Conservation (phyloP, 2,329 filamentous ascomycete species). For the Rhytidhysteron rufulum region DNA sequence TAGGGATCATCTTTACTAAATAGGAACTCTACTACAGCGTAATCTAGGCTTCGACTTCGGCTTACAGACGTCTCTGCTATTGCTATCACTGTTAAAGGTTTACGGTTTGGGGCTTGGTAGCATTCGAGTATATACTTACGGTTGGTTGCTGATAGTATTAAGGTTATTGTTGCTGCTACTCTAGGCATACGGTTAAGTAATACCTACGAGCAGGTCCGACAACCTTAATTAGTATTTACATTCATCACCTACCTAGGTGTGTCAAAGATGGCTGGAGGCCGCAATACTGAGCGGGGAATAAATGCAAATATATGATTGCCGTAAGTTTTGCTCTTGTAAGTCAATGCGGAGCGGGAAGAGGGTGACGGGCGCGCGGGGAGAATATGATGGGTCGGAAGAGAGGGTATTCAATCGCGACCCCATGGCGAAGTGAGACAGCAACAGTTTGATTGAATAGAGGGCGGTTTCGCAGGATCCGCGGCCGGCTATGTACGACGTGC, state of each 20-base stretch:
- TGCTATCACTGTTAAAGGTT: conserved; percentile 55
- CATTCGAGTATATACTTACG: conserved; percentile 42
- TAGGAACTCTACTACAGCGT: conserved; percentile 95
- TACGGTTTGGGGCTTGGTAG: conserved; percentile 63
- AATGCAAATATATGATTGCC: conserved; percentile 10
- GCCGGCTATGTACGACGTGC: conserved; percentile 2
- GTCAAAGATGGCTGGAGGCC: conserved; percentile 28
- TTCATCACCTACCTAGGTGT: too few relatives aligned
- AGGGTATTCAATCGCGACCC: too few relatives aligned
- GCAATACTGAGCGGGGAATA: conserved; percentile 34
- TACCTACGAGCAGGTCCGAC: conserved; percentile 39
- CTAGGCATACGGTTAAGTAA: conserved; percentile 20
- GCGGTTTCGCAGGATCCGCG: too few relatives aligned
- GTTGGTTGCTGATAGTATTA: conserved; percentile 46
- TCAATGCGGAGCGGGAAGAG: conserved; percentile 37
- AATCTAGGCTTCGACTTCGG: conserved; percentile 84
- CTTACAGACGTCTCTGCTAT: conserved; percentile 51
- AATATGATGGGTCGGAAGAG: conserved; percentile 54
- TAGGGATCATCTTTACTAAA: too few relatives aligned
- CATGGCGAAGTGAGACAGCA: too few relatives aligned
- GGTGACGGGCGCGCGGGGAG: conserved; percentile 76
- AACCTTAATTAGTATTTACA: too few relatives aligned
- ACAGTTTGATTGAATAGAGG: too few relatives aligned
- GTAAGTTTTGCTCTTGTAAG: background rate
- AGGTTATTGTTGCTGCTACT: conserved; percentile 25